Evolutionary conservation across 2,329 filamentous ascomycete species (phyloP), one percentile per base, ranked within the genome.

Genomic region (Diaporthe humulicola): DNA sequence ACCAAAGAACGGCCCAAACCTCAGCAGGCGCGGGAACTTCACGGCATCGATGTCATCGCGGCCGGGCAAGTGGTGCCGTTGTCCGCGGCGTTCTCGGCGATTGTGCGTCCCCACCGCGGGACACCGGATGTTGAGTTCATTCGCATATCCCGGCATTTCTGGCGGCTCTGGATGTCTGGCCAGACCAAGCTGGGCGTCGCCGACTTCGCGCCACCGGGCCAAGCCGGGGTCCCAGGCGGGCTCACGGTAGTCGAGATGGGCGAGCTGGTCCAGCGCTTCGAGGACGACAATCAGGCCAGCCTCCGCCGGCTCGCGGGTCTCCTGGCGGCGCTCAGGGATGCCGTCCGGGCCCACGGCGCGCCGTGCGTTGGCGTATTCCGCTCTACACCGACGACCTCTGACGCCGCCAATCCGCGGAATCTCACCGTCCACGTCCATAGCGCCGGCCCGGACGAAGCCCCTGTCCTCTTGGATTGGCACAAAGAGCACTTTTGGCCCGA

Each of bases 61-160:
- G 30, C 61, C 19, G 61, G 61, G 6, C 10, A 67, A 2, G 61
- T 42, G 7, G 45, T 48, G 8, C 2, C 10, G 10, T 0, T 19
- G 19, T 5, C 28, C 22, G 0, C 3, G 7, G 22, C 42, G 2
- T 50, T 50, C 42, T 25, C n/a, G 3, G 50, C 25, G 25, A 2
- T 1, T 4, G 2, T 4, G 12, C 48, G 48, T 9, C 22, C 5
- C 4, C 48, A 8, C 14, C 9, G 9, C 9, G 10, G 9, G 8
- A 50, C 22, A n/a, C 10, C 2, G 25, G 17, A 17, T 7, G 8
- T 0, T 12, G 19, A 14, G 30, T 2, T 7, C 1, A 4, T 3
- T 17, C 19, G 19, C 19, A 5, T 57, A 17, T 3, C 1, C 10
- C 12, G 4, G 3, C 14, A 2, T 1, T 1, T 6, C 30, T 30